Conservation (phyloP, 441 rosid species). For the Populus hybrid region DNA sequence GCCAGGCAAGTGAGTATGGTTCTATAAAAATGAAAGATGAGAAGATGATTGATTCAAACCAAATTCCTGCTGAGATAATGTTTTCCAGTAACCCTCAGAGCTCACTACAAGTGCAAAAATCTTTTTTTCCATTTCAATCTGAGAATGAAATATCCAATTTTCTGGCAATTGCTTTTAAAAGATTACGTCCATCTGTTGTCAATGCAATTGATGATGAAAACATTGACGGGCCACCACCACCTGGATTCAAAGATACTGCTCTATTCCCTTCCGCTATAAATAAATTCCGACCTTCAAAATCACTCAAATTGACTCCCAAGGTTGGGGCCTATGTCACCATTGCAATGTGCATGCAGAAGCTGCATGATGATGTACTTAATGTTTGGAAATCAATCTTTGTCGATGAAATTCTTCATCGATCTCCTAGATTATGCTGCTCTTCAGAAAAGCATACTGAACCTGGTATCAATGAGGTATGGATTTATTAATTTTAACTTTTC, state of each 20-base stretch:
- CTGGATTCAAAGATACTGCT: conserved; percentile 54
- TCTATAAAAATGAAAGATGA: conserved; percentile 27
- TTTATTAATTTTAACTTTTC: neutral
- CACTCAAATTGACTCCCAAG: conserved; percentile 41
- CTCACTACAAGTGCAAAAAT: conserved; percentile 28
- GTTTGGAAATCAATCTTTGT: conserved; percentile 60
- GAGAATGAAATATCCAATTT: conserved; percentile 38
- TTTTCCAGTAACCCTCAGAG: conserved; percentile 31
- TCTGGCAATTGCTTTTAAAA: conserved; percentile 47
- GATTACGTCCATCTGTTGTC: conserved; percentile 27
- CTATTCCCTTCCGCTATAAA: conserved; percentile 32
- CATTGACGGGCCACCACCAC: conserved; percentile 61
- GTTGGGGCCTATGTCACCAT: conserved; percentile 56
- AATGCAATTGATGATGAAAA: conserved; percentile 37
- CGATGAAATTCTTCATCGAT: conserved; percentile 39
- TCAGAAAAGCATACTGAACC: conserved; percentile 23
- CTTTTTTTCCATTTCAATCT: conserved; percentile 25
- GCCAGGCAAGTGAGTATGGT: conserved; percentile 18
- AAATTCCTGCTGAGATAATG: conserved; percentile 21
- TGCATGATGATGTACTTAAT: conserved; percentile 62
- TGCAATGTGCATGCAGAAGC: conserved; percentile 83
- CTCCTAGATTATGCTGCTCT: conserved; percentile 34
- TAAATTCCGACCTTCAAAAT: conserved; percentile 44
- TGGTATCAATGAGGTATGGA: conserved; percentile 29
- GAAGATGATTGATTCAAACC: conserved; percentile 24